These are phyloP conservation scores for Taxillus chinensis DNA, from an alignment of 164 flowering plant species.

Conservation along the genomic window DNA sequence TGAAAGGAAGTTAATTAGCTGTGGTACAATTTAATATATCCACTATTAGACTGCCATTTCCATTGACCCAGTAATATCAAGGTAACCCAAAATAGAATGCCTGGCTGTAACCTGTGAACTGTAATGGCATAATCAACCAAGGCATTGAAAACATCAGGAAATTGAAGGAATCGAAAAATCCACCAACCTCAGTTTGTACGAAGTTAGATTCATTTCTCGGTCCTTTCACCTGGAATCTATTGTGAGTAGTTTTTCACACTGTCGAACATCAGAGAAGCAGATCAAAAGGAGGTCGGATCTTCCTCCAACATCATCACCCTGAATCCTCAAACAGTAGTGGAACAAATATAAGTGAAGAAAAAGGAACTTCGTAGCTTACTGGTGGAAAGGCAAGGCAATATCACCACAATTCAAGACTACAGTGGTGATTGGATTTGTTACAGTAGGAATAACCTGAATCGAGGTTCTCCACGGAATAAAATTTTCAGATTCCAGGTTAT, in stretches of 20 bases:
- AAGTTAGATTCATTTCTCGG: not conserved
- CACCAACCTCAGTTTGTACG: not conserved
- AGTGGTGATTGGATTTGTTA: conserved; percentile 42
- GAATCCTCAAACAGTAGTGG: not conserved
- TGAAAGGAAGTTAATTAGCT: too few relatives aligned
- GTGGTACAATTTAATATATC: too few relatives aligned
- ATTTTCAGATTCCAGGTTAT: conserved; percentile 69
- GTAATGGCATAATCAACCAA: too few relatives aligned
- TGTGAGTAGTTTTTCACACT: not conserved
- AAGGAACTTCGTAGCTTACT: too few relatives aligned
- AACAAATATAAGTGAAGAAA: too few relatives aligned
- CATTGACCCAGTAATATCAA: too few relatives aligned
- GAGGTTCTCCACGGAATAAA: conserved; percentile 65
- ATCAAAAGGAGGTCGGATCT: not conserved
- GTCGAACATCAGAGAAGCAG: not conserved
- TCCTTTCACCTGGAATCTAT: not conserved
- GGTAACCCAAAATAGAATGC: too few relatives aligned
- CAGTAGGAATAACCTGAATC: conserved; percentile 38
- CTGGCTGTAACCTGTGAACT: too few relatives aligned
- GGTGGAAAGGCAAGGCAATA: conserved; percentile 50
- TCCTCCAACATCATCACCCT: conserved; percentile 3
- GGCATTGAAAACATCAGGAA: too few relatives aligned
- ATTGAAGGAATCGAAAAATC: too few relatives aligned
- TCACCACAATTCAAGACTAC: conserved; percentile 30
- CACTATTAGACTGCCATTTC: too few relatives aligned